Evolutionary conservation across 2,329 filamentous ascomycete genomes (phyloP).

Genomic region (Thermochaetoides dissita): DNA sequence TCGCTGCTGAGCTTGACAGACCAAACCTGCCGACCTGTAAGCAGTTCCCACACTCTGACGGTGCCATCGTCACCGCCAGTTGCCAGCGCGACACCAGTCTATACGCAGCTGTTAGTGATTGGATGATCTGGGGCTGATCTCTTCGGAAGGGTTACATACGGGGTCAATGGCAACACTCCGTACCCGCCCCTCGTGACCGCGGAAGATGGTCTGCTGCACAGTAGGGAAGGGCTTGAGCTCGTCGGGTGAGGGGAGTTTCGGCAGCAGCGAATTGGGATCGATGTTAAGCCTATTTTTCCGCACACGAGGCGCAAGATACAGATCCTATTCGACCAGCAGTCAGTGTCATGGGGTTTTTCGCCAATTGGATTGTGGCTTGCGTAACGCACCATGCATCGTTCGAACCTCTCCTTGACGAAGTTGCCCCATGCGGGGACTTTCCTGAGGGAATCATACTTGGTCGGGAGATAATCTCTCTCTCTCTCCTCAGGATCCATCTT

Average conservation of each 20-base stretch:
- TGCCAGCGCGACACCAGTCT: slow-evolving; percentile 37
- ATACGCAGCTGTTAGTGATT: slow-evolving; percentile 7
- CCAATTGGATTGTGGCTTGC: too few relatives aligned
- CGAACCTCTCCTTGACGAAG: slow-evolving; percentile 91
- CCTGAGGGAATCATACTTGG: slow-evolving; percentile 67
- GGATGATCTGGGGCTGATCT: too few relatives aligned
- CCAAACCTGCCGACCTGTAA: slow-evolving; percentile 80
- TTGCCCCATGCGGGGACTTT: slow-evolving; percentile 83
- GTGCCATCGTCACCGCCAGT: slow-evolving; percentile 91
- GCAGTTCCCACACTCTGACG: slow-evolving; percentile 76
- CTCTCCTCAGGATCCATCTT: slow-evolving; percentile 77
- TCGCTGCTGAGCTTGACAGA: slow-evolving; percentile 64
- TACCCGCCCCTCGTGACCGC: slow-evolving; percentile 78
- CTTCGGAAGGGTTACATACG: slow-evolving; percentile 43
- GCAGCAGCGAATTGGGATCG: slow-evolving; percentile 80
- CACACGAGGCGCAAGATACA: slow-evolving; percentile 86
- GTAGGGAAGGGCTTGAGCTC: slow-evolving; percentile 93
- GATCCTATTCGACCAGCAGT: slow-evolving; percentile 34
- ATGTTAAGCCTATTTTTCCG: slow-evolving; percentile 93
- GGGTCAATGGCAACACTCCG: slow-evolving; percentile 76
- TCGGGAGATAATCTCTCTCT: slow-evolving; percentile 76
- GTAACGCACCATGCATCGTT: slow-evolving; percentile 53
- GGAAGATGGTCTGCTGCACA: slow-evolving; percentile 72
- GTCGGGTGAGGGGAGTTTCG: slow-evolving; percentile 83
- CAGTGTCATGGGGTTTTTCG: neutral